phyloP scores from a whole-genome alignment of 106 monocot species.

The Allium sativum region DNA sequence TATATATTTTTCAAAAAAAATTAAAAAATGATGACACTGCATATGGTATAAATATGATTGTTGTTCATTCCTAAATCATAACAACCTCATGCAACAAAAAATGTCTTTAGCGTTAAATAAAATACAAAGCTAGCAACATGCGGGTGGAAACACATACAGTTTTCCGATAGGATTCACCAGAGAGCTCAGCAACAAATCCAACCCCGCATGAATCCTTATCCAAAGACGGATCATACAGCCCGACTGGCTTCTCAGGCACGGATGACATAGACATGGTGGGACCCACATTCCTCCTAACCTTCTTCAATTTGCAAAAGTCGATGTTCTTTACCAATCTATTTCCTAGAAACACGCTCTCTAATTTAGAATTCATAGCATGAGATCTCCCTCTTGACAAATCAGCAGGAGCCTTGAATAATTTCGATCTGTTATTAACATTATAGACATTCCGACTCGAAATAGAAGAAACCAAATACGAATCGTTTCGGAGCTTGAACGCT shows the following conservation, averaged over 20 bases:
- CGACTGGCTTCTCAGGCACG: constrained; percentile 88
- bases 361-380: constrained; percentile 1
- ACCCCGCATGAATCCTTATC: constrained; percentile 98
- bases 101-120: neutral
- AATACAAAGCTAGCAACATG: too few species aligned
- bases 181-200: constrained; percentile 93
- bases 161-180: constrained; percentile 61
- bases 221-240: constrained; percentile 78
- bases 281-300: constrained; percentile 26
- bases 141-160: constrained; percentile 36
- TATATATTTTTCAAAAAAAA: neutral
- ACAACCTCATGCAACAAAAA: constrained; percentile 15
- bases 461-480: constrained; percentile 18
- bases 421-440: neutral
- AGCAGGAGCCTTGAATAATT: constrained; percentile 6
- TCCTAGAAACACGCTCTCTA: constrained; percentile 49
- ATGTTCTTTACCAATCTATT: constrained; percentile 4
- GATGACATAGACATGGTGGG: constrained; percentile 65
- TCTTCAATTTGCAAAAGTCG: constrained; percentile 29
- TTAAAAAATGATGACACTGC: neutral
- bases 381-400: neutral
- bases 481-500: constrained; percentile 29
- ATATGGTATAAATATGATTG: neutral
- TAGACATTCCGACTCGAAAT: neutral
- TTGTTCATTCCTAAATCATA: too few species aligned